Base-by-base conservation (phyloP, 2,329 filamentous ascomycete species). In the Fusarium fracticaudum region DNA sequence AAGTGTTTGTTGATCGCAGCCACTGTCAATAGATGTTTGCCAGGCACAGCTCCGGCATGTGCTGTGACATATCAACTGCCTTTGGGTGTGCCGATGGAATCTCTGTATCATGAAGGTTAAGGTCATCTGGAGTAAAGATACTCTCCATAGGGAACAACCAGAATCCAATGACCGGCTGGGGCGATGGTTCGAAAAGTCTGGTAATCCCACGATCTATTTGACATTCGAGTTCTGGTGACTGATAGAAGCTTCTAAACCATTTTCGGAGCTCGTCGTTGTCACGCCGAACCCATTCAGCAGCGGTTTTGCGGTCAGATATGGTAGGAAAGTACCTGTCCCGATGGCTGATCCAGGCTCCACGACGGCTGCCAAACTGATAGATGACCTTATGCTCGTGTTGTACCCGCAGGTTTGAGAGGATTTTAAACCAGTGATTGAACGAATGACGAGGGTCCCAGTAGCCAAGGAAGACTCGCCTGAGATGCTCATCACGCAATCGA, bases 41-140 rank as follows among this genome's bases (percentile, higher is more conserved):
- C 44, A 69, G 10, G 17, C 83, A 59, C 78, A 82, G 12, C 77
- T 76, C 37, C 4, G 50, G 50, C 33, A 38, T 53, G 50, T 26
- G 10, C 3, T 53, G n/a, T 38, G 50, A 22, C 50, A 38, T 26
- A 6, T 38, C 33, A 8, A 51, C n/a, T n/a, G n/a, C n/a, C n/a
- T n/a, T n/a, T n/a, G n/a, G n/a, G n/a, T n/a, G n/a, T n/a, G n/a
- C n/a, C n/a, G n/a, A n/a, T n/a, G n/a, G n/a, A n/a, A n/a, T n/a
- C n/a, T n/a, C n/a, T n/a, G n/a, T n/a, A n/a, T n/a, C n/a, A 18
- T 45, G 1, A 13, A 45, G 6, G 10, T 50, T 8, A 8, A 9
- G 2, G 0, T 57, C 77, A 9, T 80, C 74, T 15, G 82, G 70
- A 67, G 79, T 18, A 3, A 50, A 33, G 47, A 33, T 1, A 24